Percentiles rank a stretch among this genome's conserved stretches.
These are phyloP conservation scores for Neurospora tetraspora DNA, from an alignment of 495 filamentous ascomycete genomes.

Conservation along the genomic window DNA sequence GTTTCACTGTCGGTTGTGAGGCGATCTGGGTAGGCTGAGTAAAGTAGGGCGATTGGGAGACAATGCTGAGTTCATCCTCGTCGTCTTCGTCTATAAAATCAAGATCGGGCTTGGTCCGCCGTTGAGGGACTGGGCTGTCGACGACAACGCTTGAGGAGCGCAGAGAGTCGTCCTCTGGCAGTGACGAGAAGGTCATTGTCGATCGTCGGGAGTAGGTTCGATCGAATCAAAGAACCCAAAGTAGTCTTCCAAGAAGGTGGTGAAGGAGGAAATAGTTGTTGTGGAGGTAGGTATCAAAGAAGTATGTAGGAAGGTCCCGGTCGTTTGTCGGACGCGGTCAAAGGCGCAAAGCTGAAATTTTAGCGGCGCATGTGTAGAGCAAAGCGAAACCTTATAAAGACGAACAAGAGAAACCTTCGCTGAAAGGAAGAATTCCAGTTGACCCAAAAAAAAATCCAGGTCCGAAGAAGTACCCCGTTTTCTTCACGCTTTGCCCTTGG, in stretches of 20 bases:
- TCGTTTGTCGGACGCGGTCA: background rate
- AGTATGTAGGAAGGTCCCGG: background rate
- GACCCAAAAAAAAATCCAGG: background rate
- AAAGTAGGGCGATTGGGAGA: conserved; percentile 30
- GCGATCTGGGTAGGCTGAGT: conserved; percentile 65
- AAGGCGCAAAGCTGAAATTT: background rate
- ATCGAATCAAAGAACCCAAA: background rate
- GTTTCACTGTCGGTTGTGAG: conserved; percentile 8
- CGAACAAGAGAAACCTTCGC: background rate
- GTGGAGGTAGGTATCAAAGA: background rate
- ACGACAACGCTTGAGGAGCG: background rate
- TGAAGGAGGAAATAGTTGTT: background rate
- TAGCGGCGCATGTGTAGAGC: background rate
- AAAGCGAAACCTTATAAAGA: background rate
- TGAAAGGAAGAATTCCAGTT: background rate
- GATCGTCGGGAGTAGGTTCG: background rate
- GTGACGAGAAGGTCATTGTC: conserved; percentile 8
- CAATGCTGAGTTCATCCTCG: conserved; percentile 11
- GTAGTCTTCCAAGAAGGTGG: background rate
- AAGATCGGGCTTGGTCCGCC: background rate
- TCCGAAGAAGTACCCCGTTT: background rate
- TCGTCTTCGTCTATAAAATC: conserved; percentile 9
- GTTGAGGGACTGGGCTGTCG: background rate
- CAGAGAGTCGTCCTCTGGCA: background rate
- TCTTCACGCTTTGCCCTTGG: background rate